Evolutionary conservation across 2,329 filamentous ascomycete species (phyloP), one percentile per base, ranked within the genome.

Genomic region (Aotearoamyces nothofagi): DNA sequence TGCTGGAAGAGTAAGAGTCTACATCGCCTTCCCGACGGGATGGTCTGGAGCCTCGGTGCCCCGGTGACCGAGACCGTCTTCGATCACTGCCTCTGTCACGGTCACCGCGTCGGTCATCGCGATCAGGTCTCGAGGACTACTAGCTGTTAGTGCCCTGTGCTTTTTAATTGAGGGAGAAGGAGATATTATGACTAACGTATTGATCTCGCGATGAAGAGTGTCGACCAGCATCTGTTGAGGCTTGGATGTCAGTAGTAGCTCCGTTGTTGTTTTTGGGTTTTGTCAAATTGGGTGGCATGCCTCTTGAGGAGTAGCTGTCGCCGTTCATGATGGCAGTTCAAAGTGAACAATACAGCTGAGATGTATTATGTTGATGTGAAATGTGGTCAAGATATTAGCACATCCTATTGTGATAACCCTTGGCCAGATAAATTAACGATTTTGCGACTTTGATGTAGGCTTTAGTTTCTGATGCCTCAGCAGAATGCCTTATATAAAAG

Each of bases 1-100:
- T 78, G 55, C 84, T 93, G 5, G 81, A 84, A 12, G 86, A 92
- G 57, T 96, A 96, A 32, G 80, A 75, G 55, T 94, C 84, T 52
- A 72, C 66, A 42, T 81, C 77, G 31, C 68, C 70, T 29, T 90
- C 78, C 42, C 78, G 78, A 43, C 81, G 74, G 41, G 64, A 59
- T 33, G 62, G 55, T 38, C 76, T 63, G 33, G 76, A 68, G 40
- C 71, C 61, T 46, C 69, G 66, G 48, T 81, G 74, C 44, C 79
- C 75, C 33, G 86, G 86, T 11, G 87, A 96, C 50, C 87, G 75
- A 36, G 86, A 93, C 39, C 87, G 78, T 56, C 84, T 69, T 46
- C 77, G 66, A 31, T 72, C 70, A 39, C 64, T 32, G 34, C 66
- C 57, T 40, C 53, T 49, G 29, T 61, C 58, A 38, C 60, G 47